Percentiles rank a stretch among this genome's conserved stretches.
Conservation (phyloP, 1,284 basidiomycete species). For the Sphaerobolus stellatus region DNA sequence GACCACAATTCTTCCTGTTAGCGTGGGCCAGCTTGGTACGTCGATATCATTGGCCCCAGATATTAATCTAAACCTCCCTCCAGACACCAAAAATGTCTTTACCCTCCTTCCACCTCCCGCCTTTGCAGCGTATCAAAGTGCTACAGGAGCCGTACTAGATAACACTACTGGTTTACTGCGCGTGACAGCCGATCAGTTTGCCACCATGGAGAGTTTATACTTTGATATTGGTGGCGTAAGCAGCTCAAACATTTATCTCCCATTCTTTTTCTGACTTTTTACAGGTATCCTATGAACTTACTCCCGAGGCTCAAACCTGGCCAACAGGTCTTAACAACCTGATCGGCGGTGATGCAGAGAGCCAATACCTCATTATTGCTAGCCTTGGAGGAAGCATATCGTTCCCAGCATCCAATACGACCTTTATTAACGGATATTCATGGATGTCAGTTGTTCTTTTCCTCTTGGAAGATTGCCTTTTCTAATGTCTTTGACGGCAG, state of each 20-base stretch:
- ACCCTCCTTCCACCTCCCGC: background rate
- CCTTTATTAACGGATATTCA: conserved; percentile 16
- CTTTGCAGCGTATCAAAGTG: conserved; percentile 27
- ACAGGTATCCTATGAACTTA: conserved; percentile 22
- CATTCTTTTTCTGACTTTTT: no score
- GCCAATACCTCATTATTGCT: conserved; percentile 16
- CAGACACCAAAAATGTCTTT: no score
- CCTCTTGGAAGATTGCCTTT: background rate
- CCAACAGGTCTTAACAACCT: conserved; percentile 16
- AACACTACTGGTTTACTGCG: conserved; percentile 39
- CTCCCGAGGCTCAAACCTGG: conserved; percentile 22
- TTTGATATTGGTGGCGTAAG: conserved; percentile 42
- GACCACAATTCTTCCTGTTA: no score
- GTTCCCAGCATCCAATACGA: conserved; percentile 18
- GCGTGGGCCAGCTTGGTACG: no score
- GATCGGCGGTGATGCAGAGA: conserved; percentile 14
- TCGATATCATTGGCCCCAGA: no score
- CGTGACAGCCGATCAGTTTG: conserved; percentile 26
- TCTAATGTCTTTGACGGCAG: background rate
- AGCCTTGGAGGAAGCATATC: conserved; percentile 17
- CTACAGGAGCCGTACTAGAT: conserved; percentile 40
- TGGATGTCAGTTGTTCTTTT: conserved; percentile 8
- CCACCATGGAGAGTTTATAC: conserved; percentile 39
- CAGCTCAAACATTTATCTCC: no score
- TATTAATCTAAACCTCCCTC: no score